Evolutionary conservation across 257 asterid genomes (phyloP).

Genomic region (Solanum chilense): DNA sequence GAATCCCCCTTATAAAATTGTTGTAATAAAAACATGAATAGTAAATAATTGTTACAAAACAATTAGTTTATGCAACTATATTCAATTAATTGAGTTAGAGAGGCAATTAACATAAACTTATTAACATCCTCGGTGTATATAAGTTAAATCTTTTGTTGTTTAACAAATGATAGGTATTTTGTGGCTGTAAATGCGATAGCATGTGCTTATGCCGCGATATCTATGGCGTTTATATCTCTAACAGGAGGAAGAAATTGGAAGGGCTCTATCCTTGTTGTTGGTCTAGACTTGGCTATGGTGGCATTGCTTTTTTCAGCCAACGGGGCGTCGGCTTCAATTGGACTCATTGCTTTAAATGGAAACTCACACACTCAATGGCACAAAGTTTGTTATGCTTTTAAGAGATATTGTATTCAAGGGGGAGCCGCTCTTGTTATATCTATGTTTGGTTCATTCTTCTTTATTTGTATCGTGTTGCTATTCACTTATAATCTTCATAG

Average conservation of each 20-base stretch:
- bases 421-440: constrained; percentile 8
- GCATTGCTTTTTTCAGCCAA: constrained; percentile 15
- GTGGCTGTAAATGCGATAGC: constrained; percentile 18
- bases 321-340: constrained; percentile 10
- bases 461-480: neutral
- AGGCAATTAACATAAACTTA: neutral
- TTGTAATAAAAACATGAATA: neutral
- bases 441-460: neutral
- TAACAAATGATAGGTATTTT: constrained; percentile 5
- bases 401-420: constrained; percentile 6
- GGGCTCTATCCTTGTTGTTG: neutral
- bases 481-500: neutral
- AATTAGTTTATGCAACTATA: neutral
- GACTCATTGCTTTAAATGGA: constrained; percentile 13
- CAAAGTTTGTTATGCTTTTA: constrained; percentile 12
- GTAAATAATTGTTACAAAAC: neutral
- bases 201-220: constrained; percentile 13
- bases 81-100: no score
- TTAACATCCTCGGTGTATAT: neutral
- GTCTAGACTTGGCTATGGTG: constrained; percentile 7
- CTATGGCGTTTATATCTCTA: neutral
- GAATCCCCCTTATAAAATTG: neutral
- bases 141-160: neutral
- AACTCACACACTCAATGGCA: constrained; percentile 13
- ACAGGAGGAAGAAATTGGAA: neutral